A percentile compares a stretch with the other conserved stretches of the same genome.
Conservation (phyloP, 2,329 filamentous ascomycete species). For the Cyphellophora europaea region DNA sequence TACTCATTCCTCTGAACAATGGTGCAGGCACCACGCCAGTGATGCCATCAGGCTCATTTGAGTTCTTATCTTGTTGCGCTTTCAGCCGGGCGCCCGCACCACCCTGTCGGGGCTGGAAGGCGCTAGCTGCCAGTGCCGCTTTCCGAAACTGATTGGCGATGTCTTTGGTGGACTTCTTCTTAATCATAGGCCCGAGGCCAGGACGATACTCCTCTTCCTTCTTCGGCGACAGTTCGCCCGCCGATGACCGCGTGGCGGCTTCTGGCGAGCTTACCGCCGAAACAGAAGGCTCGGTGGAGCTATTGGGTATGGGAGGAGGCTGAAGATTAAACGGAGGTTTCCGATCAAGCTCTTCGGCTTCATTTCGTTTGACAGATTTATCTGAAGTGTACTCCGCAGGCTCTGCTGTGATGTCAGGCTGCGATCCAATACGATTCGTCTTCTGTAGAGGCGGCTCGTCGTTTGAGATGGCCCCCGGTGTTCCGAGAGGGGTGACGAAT, state of each 20-base stretch:
- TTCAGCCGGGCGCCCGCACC: conserved; percentile 74
- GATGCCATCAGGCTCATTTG: conserved; percentile 75
- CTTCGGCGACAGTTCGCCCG: background rate
- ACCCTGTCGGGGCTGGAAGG: conserved; percentile 80
- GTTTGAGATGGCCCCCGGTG: conserved; percentile 25
- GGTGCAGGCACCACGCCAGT: conserved; percentile 80
- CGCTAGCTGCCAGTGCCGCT: conserved; percentile 61
- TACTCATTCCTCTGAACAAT: conserved; percentile 31
- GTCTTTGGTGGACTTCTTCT: conserved; percentile 62
- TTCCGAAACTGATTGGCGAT: conserved; percentile 70
- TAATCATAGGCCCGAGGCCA: conserved; percentile 82
- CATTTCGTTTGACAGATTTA: too few species aligned
- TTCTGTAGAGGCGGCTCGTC: conserved; percentile 7
- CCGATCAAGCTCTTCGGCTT: too few species aligned
- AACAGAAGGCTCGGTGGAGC: too few species aligned
- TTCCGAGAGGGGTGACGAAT: conserved; percentile 26
- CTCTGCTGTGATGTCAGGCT: background rate
- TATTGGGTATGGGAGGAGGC: too few species aligned
- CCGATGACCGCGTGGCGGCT: too few species aligned
- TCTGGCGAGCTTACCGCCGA: too few species aligned
- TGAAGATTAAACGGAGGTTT: too few species aligned
- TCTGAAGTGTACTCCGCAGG: background rate
- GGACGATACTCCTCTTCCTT: conserved; percentile 53
- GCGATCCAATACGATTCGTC: background rate
- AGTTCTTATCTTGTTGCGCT: conserved; percentile 46